Base-by-base conservation (phyloP, 768 basidiomycete genomes). In the Amanita molliuscula region DNA sequence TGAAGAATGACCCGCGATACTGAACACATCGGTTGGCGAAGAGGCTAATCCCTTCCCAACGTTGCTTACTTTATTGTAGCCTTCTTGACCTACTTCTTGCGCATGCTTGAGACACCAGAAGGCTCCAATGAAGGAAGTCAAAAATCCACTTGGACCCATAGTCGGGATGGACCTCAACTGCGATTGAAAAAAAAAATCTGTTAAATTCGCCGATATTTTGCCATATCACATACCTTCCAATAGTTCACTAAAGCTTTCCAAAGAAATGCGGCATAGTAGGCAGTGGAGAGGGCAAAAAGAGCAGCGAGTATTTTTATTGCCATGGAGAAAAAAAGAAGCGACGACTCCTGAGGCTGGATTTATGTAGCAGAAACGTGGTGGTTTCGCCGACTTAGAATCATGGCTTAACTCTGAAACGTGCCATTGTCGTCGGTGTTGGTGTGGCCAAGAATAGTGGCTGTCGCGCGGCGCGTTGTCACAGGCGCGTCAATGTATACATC, bases 1-100 rank as follows among this genome's bases (percentile, higher is more conserved):
- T 73, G 61, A 76, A 79, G 4, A 61, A 51, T 31, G 54, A 50
- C 31, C 58, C 56, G 21, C 56, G 58, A 50, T 61, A 61, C 65
- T 62, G 50, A 26, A 28, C 5, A 28, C 15, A 20, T 33, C 10
- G 6, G 13, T 16, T 44, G 2, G 44, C 33, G 31, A 13, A 35
- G 36, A 11, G 16, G n/a, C 6, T 9, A 23, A 13, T 18, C 36
- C 10, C 11, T 29, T 13, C 7, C 25, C 18, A 4, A 16, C 6
- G 26, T 21, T 6, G 20, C 52, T 18, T 34, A 67, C 68, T 54
- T 58, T 67, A n/a, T 55, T 36, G 48, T 65, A 65, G 0, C 70
- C 70, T 34, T 66, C 64, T n/a, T 57, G 58, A 6, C 70, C 37
- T 50, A 69, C 55, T 6, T 51, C 53, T 6, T 53, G 49, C 1